Evolutionary conservation across 2,329 filamentous ascomycete genomes (phyloP).

Genomic region (Neoscytalidium dimidiatum): DNA sequence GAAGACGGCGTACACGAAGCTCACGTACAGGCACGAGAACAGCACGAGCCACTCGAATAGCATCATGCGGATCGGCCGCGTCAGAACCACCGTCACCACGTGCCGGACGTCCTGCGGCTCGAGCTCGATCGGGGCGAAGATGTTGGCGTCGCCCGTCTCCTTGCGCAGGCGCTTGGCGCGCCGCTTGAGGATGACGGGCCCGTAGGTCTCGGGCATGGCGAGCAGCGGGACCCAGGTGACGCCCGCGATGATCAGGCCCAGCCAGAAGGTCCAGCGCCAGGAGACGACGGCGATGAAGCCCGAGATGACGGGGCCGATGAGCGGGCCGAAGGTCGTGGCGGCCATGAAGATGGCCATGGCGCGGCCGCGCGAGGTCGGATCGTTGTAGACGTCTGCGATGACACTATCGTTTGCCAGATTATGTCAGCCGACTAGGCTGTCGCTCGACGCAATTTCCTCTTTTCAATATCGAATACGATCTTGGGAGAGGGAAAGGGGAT

Average conservation of each 20-base stretch:
- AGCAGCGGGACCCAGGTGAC: constrained; percentile 60
- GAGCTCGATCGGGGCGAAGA: constrained; percentile 64
- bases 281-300: constrained; percentile 63
- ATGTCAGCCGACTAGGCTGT: no score
- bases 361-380: constrained; percentile 57
- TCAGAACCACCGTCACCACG: constrained; percentile 69
- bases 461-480: no score
- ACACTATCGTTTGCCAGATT: constrained; percentile 48
- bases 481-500: background rate
- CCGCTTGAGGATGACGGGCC: constrained; percentile 44
- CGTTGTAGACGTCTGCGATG: constrained; percentile 66
- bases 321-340: constrained; percentile 61
- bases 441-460: no score
- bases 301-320: constrained; percentile 57
- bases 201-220: constrained; percentile 60
- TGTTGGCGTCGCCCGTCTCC: constrained; percentile 53
- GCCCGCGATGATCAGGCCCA: constrained; percentile 68
- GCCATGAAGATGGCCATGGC: constrained; percentile 67
- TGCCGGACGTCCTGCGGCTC: constrained; percentile 60
- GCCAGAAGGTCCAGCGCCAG: constrained; percentile 73
- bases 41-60: constrained; percentile 71
- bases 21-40: constrained; percentile 69
- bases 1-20: constrained; percentile 63
- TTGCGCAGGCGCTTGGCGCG: constrained; percentile 62
- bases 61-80: constrained; percentile 74